Conservation (phyloP, 1,284 basidiomycete genomes). For the Trichosporon coremiiforme region DNA sequence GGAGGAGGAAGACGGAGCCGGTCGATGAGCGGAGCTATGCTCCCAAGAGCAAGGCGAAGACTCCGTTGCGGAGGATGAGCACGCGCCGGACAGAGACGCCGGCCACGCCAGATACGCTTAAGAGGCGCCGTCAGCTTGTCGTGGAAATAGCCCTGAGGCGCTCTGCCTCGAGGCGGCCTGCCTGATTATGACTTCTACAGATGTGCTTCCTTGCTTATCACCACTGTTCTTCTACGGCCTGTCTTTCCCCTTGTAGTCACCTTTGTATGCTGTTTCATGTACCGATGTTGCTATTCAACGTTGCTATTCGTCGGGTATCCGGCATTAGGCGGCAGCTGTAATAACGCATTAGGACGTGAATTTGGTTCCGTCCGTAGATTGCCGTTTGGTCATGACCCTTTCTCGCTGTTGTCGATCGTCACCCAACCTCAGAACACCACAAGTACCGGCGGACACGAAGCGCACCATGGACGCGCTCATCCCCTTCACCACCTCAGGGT, state of each 20-base stretch:
- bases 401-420: conserved; percentile 1
- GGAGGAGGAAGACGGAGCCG: background rate
- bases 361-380: conserved; percentile 17
- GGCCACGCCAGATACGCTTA: background rate
- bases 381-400: conserved; percentile 6
- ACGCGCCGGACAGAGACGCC: background rate
- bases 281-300: background rate
- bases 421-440: background rate
- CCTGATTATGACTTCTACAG: background rate
- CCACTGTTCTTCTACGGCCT: too few relatives aligned
- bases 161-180: background rate
- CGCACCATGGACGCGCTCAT: conserved; percentile 82
- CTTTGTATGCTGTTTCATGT: background rate
- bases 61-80: background rate
- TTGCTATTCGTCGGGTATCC: too few relatives aligned
- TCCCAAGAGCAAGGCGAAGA: background rate
- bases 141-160: background rate
- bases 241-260: too few relatives aligned
- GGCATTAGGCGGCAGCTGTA: background rate
- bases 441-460: background rate
- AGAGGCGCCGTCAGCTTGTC: conserved; percentile 1
- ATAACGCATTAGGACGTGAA: background rate
- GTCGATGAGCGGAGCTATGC: too few relatives aligned
- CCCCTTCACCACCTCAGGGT: conserved; percentile 94
- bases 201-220: too few relatives aligned